These are phyloP conservation scores for Rhipidocladum racemiflorum DNA, from an alignment of 176 grass and related monocot genomes.

Conservation along the genomic window DNA sequence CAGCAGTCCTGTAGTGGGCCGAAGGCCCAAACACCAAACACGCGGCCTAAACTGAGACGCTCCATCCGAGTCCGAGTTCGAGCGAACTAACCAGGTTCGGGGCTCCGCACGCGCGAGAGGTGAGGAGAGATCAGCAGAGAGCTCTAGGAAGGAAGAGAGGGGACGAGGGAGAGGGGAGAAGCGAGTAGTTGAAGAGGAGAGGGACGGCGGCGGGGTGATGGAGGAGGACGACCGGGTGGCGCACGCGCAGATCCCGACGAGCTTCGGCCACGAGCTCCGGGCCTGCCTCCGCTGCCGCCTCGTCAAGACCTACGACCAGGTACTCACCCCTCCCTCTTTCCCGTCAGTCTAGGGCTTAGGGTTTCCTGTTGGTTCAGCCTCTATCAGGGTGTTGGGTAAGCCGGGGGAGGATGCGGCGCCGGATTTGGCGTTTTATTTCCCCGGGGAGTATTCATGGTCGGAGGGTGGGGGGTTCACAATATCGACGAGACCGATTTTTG, in stretches of 20 bases:
- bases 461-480: no score
- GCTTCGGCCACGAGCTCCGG: conserved; percentile 96
- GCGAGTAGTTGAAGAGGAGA: background rate
- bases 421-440: background rate
- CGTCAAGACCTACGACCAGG: conserved; percentile 99
- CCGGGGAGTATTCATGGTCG: background rate
- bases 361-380: background rate
- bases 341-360: background rate
- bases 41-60: background rate
- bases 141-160: background rate
- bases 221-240: conserved; percentile 38
- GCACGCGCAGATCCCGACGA: conserved; percentile 93
- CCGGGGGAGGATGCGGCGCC: no score
- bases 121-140: background rate
- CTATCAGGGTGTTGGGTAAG: background rate
- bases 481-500: no score
- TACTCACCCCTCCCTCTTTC: background rate
- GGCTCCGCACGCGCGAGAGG: background rate
- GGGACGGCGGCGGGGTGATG: conserved; percentile 47
- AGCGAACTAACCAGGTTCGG: background rate
- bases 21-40: background rate
- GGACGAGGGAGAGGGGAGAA: background rate
- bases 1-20: background rate
- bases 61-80: background rate
- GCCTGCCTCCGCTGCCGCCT: conserved; percentile 97